Percentiles rank a stretch among this genome's conserved stretches.
Evolutionary conservation across 73 alveolate species (phyloP).

Genomic region (Diophrys appendiculata): DNA sequence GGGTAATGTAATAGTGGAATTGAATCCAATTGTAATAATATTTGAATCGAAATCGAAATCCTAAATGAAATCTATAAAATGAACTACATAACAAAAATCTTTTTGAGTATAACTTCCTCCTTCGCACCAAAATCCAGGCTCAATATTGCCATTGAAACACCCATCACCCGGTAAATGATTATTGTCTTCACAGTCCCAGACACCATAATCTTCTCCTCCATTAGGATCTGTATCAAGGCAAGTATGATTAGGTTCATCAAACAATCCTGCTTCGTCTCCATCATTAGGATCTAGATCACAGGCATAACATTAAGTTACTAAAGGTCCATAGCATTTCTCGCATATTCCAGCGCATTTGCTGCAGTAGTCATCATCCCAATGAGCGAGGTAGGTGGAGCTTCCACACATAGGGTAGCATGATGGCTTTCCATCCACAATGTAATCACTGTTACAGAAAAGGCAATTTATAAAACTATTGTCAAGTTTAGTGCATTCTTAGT

Average conservation of each 20-base stretch:
- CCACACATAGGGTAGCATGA: neutral
- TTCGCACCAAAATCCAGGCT: neutral
- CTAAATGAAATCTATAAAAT: neutral
- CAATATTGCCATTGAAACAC: neutral
- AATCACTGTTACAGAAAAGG: neutral
- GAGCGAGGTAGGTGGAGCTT: neutral
- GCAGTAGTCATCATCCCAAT: neutral
- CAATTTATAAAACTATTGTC: neutral
- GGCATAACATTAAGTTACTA: neutral
- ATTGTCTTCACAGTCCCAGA: neutral
- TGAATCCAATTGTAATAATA: neutral
- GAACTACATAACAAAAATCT: neutral
- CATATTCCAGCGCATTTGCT: neutral
- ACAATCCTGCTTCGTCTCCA: neutral
- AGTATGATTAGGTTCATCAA: no score
- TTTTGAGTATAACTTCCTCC: neutral
- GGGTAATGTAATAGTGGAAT: neutral
- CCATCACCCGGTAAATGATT: neutral
- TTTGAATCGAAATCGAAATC: neutral
- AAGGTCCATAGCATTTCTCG: neutral
- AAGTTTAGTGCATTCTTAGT: neutral
- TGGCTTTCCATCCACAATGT: neutral
- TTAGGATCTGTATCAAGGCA: neutral
- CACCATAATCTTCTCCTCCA: neutral
- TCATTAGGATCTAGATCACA: neutral